Evolutionary conservation across 2,329 filamentous ascomycete genomes (phyloP).

Genomic region (Chaetomium sp.): DNA sequence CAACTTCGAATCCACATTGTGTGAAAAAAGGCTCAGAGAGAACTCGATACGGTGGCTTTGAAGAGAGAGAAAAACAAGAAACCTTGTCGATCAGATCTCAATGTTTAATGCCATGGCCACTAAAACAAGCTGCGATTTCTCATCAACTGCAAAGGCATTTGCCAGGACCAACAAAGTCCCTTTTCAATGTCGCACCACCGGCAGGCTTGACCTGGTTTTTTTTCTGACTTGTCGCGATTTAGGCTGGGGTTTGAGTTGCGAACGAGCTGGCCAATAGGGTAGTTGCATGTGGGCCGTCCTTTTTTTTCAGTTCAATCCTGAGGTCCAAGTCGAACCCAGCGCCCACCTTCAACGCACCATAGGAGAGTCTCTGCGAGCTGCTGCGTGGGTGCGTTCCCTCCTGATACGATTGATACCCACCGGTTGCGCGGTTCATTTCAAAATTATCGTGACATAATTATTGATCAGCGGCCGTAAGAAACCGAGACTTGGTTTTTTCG

Average conservation of each 20-base stretch:
- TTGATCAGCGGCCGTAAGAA: conserved; percentile 5
- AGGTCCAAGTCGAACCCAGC: not conserved
- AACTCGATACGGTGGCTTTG: too few species aligned
- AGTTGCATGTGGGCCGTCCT: conserved; percentile 2
- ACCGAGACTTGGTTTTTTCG: not conserved
- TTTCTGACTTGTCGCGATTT: conserved; percentile 9
- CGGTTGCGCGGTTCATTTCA: not conserved
- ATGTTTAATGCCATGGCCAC: too few species aligned
- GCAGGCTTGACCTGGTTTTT: not conserved
- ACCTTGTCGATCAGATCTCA: too few species aligned
- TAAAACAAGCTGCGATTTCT: not conserved
- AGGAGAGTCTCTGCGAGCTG: too few species aligned
- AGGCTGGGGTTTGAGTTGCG: conserved; percentile 15
- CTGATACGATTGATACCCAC: conserved; percentile 2
- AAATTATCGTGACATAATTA: conserved; percentile 1
- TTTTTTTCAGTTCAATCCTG: not conserved
- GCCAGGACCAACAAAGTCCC: not conserved
- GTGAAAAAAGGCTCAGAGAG: too few species aligned
- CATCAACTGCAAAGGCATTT: not conserved
- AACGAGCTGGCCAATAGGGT: conserved; percentile 7
- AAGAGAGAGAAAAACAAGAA: too few species aligned
- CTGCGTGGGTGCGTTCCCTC: too few species aligned
- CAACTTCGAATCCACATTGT: too few species aligned
- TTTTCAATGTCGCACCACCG: conserved; percentile 5
- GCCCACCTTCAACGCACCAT: not conserved